These are phyloP conservation scores for Dactylellina drechsleri DNA, from an alignment of 2,329 filamentous ascomycete species.

Conservation along the genomic window DNA sequence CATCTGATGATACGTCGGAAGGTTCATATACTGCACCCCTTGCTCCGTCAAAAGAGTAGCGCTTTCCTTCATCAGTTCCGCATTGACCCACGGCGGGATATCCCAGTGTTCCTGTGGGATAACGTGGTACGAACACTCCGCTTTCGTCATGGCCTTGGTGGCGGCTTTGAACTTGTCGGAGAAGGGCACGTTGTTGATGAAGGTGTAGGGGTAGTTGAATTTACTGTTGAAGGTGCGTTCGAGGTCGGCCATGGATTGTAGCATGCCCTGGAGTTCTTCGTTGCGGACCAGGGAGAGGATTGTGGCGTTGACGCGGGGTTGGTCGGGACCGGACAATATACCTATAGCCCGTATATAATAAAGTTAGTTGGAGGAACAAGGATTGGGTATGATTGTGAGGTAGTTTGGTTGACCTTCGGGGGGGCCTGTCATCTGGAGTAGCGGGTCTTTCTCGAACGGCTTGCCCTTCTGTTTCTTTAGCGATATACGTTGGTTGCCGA, in stretches of 20 bases:
- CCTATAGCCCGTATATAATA: constrained; percentile 52
- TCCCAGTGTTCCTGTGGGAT: constrained; percentile 98
- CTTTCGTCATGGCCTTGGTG: constrained; percentile 84
- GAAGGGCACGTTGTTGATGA: constrained; percentile 97
- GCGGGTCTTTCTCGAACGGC: constrained; percentile 43
- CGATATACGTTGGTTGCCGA: constrained; percentile 40
- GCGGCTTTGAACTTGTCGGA: constrained; percentile 88
- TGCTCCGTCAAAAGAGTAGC: constrained; percentile 83
- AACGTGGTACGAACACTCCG: constrained; percentile 83
- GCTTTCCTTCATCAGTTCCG: constrained; percentile 84
- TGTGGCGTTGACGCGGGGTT: constrained; percentile 88
- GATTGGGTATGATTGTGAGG: neutral
- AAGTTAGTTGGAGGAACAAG: constrained; percentile 6
- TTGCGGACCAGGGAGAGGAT: constrained; percentile 92
- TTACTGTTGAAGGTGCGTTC: constrained; percentile 97
- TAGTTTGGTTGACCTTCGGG: constrained; percentile 30
- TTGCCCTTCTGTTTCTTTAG: constrained; percentile 53
- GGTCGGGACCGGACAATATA: constrained; percentile 57
- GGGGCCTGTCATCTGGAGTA: constrained; percentile 44
- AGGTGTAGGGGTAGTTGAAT: constrained; percentile 99
- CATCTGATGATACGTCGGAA: constrained; percentile 97
- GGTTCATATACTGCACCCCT: constrained; percentile 82
- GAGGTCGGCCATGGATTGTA: constrained; percentile 88
- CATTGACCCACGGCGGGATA: constrained; percentile 89
- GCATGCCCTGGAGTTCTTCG: constrained; percentile 82